phyloP scores from a whole-genome alignment of 2,329 filamentous ascomycete species.

The Seiridium unicorne region DNA sequence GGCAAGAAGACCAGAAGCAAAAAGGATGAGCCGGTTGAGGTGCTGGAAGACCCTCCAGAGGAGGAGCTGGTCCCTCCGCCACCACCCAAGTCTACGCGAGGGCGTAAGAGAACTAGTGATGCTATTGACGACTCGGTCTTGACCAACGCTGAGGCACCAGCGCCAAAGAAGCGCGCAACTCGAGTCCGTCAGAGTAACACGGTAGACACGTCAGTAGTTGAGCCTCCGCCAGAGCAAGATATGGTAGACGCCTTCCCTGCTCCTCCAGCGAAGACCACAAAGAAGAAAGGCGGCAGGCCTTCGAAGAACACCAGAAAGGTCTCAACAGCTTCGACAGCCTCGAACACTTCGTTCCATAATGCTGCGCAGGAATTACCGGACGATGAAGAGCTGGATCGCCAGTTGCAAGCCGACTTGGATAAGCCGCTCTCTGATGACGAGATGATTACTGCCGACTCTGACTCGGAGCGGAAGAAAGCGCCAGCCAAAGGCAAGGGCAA shows the following conservation, averaged over 20 bases:
- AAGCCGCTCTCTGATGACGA: slow-evolving; percentile 54
- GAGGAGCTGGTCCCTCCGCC: slow-evolving; percentile 29
- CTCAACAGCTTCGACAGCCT: slow-evolving; percentile 48
- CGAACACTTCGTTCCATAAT: slow-evolving; percentile 32
- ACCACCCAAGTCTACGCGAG: slow-evolving; percentile 42
- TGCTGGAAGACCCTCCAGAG: slow-evolving; percentile 36
- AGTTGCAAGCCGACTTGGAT: slow-evolving; percentile 64
- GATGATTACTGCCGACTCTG: slow-evolving; percentile 43
- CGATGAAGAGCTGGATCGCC: slow-evolving; percentile 65
- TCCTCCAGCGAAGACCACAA: slow-evolving; percentile 29
- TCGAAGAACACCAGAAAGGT: slow-evolving; percentile 45
- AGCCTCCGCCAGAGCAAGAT: slow-evolving; percentile 36
- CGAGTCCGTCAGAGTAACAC: slow-evolving; percentile 48
- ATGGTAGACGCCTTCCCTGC: slow-evolving; percentile 33
- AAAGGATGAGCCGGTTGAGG: slow-evolving; percentile 53
- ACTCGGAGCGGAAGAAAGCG: slow-evolving; percentile 38
- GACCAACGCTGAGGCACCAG: slow-evolving; percentile 43
- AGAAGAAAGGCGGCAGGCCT: slow-evolving; percentile 42
- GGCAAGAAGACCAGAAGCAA: slow-evolving; percentile 45
- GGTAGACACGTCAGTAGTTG: slow-evolving; percentile 36
- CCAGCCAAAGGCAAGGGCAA: slow-evolving; percentile 30
- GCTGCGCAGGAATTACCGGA: slow-evolving; percentile 45
- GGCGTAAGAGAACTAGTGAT: slow-evolving; percentile 64
- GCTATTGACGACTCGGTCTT: slow-evolving; percentile 50
- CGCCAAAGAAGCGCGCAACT: slow-evolving; percentile 58